Percentiles rank a stretch among this genome's conserved stretches.
Conservation (phyloP, 345 rosid genomes). For the Dipteronia sinensis region DNA sequence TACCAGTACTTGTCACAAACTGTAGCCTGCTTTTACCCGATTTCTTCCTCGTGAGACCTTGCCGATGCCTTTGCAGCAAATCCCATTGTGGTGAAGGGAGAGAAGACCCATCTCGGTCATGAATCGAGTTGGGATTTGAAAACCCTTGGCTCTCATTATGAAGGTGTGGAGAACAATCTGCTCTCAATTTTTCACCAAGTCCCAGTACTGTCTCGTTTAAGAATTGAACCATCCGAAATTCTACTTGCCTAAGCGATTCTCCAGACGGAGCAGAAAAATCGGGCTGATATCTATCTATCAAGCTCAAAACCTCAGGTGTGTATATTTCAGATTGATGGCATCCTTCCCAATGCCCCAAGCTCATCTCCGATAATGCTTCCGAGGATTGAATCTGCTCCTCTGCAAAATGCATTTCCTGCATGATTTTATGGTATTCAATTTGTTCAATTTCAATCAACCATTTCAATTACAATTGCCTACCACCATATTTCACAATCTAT, state of each 20-base stretch:
- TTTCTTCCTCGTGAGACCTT: slow-evolving; percentile 61
- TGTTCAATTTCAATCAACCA: slow-evolving; percentile 16
- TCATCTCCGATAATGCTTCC: slow-evolving; percentile 76
- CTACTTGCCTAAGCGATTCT: slow-evolving; percentile 92
- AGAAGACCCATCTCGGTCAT: slow-evolving; percentile 55
- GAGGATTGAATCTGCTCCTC: slow-evolving; percentile 69
- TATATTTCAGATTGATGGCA: slow-evolving; percentile 61
- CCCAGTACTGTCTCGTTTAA: slow-evolving; percentile 61
- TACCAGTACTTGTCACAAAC: slow-evolving; percentile 61
- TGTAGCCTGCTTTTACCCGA: slow-evolving; percentile 95
- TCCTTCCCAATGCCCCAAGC: slow-evolving; percentile 88
- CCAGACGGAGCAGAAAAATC: slow-evolving; percentile 91
- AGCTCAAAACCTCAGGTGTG: slow-evolving; percentile 57
- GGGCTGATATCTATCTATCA: slow-evolving; percentile 77
- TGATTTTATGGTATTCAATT: slow-evolving; percentile 19
- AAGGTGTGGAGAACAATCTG: slow-evolving; percentile 48
- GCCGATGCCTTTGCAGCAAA: slow-evolving; percentile 67
- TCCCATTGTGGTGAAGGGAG: slow-evolving; percentile 58
- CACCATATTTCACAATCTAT: background rate
- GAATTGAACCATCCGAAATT: slow-evolving; percentile 89
- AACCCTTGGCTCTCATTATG: slow-evolving; percentile 53
- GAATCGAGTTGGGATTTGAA: slow-evolving; percentile 33
- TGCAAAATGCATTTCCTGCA: slow-evolving; percentile 81
- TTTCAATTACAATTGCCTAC: slow-evolving; percentile 8
- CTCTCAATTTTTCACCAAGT: slow-evolving; percentile 65